A percentile compares a stretch with the other conserved stretches of the same genome.
These are phyloP conservation scores for Gossypium ekmanianum DNA, from an alignment of 345 rosid genomes.

Conservation along the genomic window DNA sequence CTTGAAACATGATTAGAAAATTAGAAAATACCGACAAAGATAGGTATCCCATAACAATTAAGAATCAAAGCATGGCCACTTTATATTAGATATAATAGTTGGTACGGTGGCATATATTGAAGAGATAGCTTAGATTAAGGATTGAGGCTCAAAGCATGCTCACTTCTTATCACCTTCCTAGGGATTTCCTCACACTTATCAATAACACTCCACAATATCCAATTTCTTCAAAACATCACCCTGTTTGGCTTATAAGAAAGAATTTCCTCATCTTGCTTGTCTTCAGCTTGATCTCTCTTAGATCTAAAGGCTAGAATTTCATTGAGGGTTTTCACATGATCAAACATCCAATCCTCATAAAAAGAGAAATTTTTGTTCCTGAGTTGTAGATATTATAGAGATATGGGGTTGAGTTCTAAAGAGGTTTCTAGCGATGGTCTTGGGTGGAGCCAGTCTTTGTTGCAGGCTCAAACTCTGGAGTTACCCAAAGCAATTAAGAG, in stretches of 20 bases:
- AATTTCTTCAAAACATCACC: slow-evolving; percentile 9
- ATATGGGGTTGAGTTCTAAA: slow-evolving; percentile 51
- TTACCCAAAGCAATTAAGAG: slow-evolving; percentile 33
- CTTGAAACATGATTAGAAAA: too few species aligned
- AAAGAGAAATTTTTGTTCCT: background rate
- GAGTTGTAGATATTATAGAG: background rate
- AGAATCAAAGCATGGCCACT: too few species aligned
- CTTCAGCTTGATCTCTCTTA: slow-evolving; percentile 29
- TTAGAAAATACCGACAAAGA: too few species aligned
- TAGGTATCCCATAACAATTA: too few species aligned
- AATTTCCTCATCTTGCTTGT: slow-evolving; percentile 23
- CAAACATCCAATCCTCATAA: background rate
- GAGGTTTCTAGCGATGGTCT: slow-evolving; percentile 42
- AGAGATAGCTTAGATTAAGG: background rate
- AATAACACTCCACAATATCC: background rate
- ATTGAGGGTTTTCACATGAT: background rate
- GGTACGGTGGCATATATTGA: background rate
- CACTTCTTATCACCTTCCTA: slow-evolving; percentile 39
- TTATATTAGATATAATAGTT: background rate
- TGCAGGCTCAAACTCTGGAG: slow-evolving; percentile 37
- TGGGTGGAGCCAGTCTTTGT: slow-evolving; percentile 43
- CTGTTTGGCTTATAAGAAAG: slow-evolving; percentile 20
- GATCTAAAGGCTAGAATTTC: slow-evolving; percentile 33
- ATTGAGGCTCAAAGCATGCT: slow-evolving; percentile 32
- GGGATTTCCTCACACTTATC: slow-evolving; percentile 26